Conservation (phyloP, 768 basidiomycete species). For the Suillus weaverae region DNA sequence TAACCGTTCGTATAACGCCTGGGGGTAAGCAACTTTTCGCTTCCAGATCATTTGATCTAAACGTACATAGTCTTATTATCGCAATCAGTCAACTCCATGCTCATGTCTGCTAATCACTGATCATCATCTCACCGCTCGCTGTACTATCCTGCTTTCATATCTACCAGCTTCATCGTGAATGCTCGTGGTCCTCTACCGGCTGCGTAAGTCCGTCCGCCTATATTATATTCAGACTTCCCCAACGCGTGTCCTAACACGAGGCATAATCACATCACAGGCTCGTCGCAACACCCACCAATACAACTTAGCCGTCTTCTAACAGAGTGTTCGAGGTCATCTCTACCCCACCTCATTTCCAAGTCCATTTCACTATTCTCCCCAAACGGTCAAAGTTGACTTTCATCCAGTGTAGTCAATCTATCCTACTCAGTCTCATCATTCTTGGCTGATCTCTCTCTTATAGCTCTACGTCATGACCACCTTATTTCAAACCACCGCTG, state of each 20-base stretch:
- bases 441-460: not conserved
- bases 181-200: slow-evolving; percentile 12
- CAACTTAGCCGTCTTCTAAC: slow-evolving; percentile 13
- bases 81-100: slow-evolving; percentile 13
- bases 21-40: slow-evolving; percentile 4
- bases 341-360: slow-evolving; percentile 13
- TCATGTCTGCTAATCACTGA: slow-evolving; percentile 13
- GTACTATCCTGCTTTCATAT: not conserved
- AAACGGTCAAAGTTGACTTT: slow-evolving; percentile 1
- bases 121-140: not conserved
- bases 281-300: slow-evolving; percentile 22
- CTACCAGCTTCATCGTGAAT: slow-evolving; percentile 14
- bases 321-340: slow-evolving; percentile 19
- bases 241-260: slow-evolving; percentile 59
- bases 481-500: slow-evolving; percentile 19
- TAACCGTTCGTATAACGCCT: not conserved
- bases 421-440: slow-evolving; percentile 2
- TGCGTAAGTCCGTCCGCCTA: slow-evolving; percentile 19
- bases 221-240: slow-evolving; percentile 25
- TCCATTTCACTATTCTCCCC: slow-evolving; percentile 11
- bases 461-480: slow-evolving; percentile 22
- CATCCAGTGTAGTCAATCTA: slow-evolving; percentile 5
- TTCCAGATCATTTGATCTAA: slow-evolving; percentile 14
- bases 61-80: slow-evolving; percentile 7
- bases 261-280: slow-evolving; percentile 45